Evolutionary conservation across 2,329 filamentous ascomycete genomes (phyloP), one percentile per base, ranked within the genome.

Genomic region (Fusarium sp.): DNA sequence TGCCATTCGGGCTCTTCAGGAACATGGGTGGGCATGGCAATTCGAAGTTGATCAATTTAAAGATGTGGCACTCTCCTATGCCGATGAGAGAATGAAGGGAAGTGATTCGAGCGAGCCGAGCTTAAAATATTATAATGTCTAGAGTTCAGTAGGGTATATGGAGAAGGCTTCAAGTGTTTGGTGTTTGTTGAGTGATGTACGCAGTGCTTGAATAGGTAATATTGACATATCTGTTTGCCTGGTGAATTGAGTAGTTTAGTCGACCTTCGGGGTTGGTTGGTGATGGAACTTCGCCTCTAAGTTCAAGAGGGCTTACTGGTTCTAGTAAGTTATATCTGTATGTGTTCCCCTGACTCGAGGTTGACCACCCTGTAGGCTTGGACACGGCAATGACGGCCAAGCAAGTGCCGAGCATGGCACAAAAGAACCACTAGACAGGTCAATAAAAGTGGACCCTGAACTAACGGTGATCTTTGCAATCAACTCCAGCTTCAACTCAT

Each of bases 41-140:
- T 81, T 82, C 34, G 76, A 80, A 13, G 7, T 81, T 45, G 67
- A 72, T 6, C 25, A 34, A 37, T 81, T 82, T n/a, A 78, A 81
- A 52, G 76, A 77, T 23, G 72, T 45, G 54, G 78, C 79, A 5
- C 72, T 82, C 6, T 65, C 68, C 4, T 82, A 81, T 65, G 81
- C 77, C 0, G 78, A 82, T 56, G 76, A 80, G 16, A 78, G 78
- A 52, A 75, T 82, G 70, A 72, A 60, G 34, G 70, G 45, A 1
- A 2, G 23, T 0, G 37, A 41, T 4, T 76, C 77, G 11, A 67
- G 3, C 11, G 75, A 77, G 43, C 75, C 70, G 8, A 66, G 27
- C 14, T 34, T 78, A 10, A 66, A 20, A 18, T 20, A 65, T 35
- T 68, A 63, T 25, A 48, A 10, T 30, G 10, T 35, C 27, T 30